phyloP scores from a whole-genome alignment of 2,329 filamentous ascomycete genomes.

The Colletotrichum siamense region DNA sequence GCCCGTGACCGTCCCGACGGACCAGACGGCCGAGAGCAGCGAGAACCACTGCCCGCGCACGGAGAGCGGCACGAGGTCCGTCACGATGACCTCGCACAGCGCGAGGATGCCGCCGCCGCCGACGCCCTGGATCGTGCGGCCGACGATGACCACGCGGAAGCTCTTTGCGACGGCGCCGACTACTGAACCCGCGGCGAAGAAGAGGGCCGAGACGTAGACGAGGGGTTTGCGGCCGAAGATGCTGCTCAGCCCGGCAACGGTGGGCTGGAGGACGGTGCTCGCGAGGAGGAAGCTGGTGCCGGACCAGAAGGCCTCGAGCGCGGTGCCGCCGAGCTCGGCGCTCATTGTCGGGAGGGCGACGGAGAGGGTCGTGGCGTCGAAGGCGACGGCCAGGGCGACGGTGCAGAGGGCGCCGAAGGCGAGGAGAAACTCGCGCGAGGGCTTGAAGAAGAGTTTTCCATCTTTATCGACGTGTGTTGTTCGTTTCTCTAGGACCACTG shows the following conservation, averaged over 20 bases:
- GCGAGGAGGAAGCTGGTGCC: slow-evolving; percentile 74
- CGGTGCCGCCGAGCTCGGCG: slow-evolving; percentile 54
- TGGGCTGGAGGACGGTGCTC: slow-evolving; percentile 65
- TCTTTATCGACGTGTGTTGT: background rate
- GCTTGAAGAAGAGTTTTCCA: slow-evolving; percentile 32
- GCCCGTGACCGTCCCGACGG: slow-evolving; percentile 58
- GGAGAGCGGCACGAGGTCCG: slow-evolving; percentile 49
- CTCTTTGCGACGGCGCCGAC: slow-evolving; percentile 36
- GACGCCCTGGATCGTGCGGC: slow-evolving; percentile 57
- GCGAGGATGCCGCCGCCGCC: slow-evolving; percentile 56
- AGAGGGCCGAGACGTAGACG: slow-evolving; percentile 31
- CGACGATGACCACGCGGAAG: slow-evolving; percentile 44
- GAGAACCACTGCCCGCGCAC: slow-evolving; percentile 46
- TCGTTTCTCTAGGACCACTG: background rate
- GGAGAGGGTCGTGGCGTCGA: slow-evolving; percentile 70
- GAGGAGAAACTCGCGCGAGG: slow-evolving; percentile 44
- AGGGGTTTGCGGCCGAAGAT: slow-evolving; percentile 39
- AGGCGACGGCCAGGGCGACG: slow-evolving; percentile 65
- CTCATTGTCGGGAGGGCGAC: slow-evolving; percentile 59
- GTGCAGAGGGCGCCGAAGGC: slow-evolving; percentile 58
- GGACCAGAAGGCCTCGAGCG: slow-evolving; percentile 72
- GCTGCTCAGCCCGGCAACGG: slow-evolving; percentile 40
- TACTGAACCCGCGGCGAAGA: slow-evolving; percentile 47
- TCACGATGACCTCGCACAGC: slow-evolving; percentile 50
- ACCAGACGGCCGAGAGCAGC: slow-evolving; percentile 52